Evolutionary conservation across 2,329 filamentous ascomycete genomes (phyloP), one percentile per base, ranked within the genome.

Genomic region (Aspergillus sp.): DNA sequence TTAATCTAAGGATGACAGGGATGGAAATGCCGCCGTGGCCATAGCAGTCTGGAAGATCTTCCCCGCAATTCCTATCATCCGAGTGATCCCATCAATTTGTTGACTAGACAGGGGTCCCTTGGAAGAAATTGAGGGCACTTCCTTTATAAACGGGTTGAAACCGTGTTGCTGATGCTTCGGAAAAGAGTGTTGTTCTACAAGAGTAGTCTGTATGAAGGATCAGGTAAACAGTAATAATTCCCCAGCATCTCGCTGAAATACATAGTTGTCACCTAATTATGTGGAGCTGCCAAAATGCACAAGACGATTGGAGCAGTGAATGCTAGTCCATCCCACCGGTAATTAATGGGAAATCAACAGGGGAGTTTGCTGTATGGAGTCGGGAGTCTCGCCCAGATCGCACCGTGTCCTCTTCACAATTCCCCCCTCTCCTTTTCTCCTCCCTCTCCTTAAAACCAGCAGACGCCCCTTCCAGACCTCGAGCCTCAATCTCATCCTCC

Each of bases 341-440:
- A n/a, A 30, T 48, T 48, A 24, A 22, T 44, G 44, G 24, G 44
- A 15, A 44, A 53, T 43, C 39, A 32, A 41, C 30, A 53, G 50
- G 50, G 41, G 41, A 36, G 26, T 41, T 30, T 36, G 17, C 48
- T 51, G 48, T 51, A 17, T 42, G 41, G 41, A 50, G 49, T 53
- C 17, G 24, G 24, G 42, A 36, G 18, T 20, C 26, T 51, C 43
- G 54, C 48, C 54, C 54, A 56, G 54, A 48, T 49, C 36, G 54
- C 51, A 60, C 51, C 60, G 60, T 64, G 61, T 63, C 61, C 61
- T 62, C 57, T 63, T 62, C 59, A 30, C 26, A 30, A 30, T 30
- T 11, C 26, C 26, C 26, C 26, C 26, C 26, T 30, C 48, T 34
- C 17, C 38, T 18, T 45, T 55, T 20, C 44, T 54, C 30, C 50